These are phyloP conservation scores for Rhododendron williamsianum DNA, from an alignment of 148 eudicot genomes.

Conservation along the genomic window DNA sequence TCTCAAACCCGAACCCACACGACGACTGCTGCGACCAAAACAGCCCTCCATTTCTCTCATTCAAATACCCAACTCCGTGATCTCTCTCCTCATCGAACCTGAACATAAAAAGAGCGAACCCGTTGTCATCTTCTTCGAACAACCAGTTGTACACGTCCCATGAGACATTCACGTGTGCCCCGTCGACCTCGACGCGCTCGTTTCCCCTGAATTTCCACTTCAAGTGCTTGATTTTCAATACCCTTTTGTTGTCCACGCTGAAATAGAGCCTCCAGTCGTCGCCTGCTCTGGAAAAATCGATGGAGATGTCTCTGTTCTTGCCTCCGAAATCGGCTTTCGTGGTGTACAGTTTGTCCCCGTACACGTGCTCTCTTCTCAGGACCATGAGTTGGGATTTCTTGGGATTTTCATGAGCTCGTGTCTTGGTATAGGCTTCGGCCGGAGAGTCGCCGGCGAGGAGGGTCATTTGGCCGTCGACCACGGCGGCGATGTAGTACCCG, in stretches of 20 bases:
- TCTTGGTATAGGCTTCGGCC: conserved; percentile 26
- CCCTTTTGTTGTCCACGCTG: conserved; percentile 43
- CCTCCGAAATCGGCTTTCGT: conserved; percentile 45
- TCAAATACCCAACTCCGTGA: background rate
- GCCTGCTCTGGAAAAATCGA: conserved; percentile 36
- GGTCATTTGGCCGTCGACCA: conserved; percentile 24
- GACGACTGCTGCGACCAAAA: conserved; percentile 41
- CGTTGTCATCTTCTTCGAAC: conserved; percentile 40
- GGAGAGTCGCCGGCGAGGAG: conserved; percentile 48
- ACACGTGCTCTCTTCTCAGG: conserved; percentile 62
- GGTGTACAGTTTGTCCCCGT: conserved; percentile 36
- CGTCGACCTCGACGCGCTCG: conserved; percentile 63
- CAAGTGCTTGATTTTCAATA: conserved; percentile 51
- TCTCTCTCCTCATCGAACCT: conserved; percentile 27
- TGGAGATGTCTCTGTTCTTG: conserved; percentile 29
- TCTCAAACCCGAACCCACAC: conserved; percentile 51
- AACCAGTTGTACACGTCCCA: conserved; percentile 84
- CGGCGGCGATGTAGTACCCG: conserved; percentile 56
- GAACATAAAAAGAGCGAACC: conserved; percentile 69
- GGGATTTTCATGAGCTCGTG: background rate
- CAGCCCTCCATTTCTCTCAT: background rate
- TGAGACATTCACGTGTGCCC: conserved; percentile 46
- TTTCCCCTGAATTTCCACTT: conserved; percentile 86
- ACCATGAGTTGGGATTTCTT: conserved; percentile 26
- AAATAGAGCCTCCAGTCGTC: conserved; percentile 44